Evolutionary conservation across 2,329 filamentous ascomycete genomes (phyloP).

Genomic region (Alternaria infectoria): DNA sequence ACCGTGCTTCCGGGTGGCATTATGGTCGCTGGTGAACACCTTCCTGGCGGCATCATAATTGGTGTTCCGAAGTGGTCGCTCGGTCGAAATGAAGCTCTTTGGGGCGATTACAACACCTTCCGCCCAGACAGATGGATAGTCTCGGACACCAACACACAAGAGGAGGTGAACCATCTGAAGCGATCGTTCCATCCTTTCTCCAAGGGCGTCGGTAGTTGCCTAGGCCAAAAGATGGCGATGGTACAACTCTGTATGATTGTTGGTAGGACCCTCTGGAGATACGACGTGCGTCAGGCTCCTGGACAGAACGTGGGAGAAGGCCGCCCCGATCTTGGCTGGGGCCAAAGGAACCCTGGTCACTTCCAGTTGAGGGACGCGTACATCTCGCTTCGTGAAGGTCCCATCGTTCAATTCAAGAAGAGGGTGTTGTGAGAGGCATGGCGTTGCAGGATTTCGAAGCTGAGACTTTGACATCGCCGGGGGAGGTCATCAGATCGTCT

Average conservation of each 20-base stretch:
- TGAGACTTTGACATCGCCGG: background rate
- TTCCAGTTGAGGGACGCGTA: background rate
- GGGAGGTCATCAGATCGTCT: background rate
- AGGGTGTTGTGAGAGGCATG: background rate
- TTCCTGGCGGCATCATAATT: constrained; percentile 23
- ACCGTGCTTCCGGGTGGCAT: constrained; percentile 24
- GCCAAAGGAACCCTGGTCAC: background rate
- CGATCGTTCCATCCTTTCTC: constrained; percentile 24
- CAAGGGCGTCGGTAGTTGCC: constrained; percentile 30
- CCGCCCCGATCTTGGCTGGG: background rate
- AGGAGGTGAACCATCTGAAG: constrained; percentile 14
- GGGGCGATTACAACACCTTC: constrained; percentile 19
- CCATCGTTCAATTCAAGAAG: background rate
- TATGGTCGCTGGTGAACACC: constrained; percentile 14
- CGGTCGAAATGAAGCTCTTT: constrained; percentile 23
- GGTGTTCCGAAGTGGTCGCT: constrained; percentile 23
- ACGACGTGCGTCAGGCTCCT: background rate
- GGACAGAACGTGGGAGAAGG: background rate
- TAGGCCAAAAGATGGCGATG: constrained; percentile 32
- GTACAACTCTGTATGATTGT: background rate
- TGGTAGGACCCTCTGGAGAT: background rate
- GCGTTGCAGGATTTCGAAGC: background rate
- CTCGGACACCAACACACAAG: constrained; percentile 11
- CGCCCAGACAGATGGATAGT: constrained; percentile 27
- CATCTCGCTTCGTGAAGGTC: background rate